Conservation (phyloP, 768 basidiomycete genomes). For the Hemileccinum rubropunctum region DNA sequence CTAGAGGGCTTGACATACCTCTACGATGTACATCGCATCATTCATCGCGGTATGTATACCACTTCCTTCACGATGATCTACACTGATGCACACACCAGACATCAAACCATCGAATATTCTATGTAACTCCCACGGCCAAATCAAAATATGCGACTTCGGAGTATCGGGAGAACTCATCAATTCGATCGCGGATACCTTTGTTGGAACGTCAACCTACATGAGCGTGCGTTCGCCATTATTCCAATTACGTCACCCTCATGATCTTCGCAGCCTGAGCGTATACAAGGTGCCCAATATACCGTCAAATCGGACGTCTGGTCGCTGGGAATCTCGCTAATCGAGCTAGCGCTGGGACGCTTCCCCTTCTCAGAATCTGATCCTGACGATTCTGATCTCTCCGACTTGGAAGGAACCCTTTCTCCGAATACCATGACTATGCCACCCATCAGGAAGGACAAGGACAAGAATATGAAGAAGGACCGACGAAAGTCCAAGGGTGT, state of each 20-base stretch:
- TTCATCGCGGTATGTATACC: conserved; percentile 84
- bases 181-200: conserved; percentile 98
- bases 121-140: conserved; percentile 89
- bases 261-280: conserved; percentile 84
- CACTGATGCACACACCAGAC: conserved; percentile 51
- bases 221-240: conserved; percentile 61
- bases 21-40: conserved; percentile 96
- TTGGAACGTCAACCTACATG: conserved; percentile 99
- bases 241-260: conserved; percentile 13
- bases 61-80: background rate
- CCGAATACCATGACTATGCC: conserved; percentile 56
- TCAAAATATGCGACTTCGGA: conserved; percentile 99
- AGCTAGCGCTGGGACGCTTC: conserved; percentile 95
- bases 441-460: conserved; percentile 35
- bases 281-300: conserved; percentile 97
- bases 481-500: conserved; percentile 91
- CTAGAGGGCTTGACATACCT: conserved; percentile 94
- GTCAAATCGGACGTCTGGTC: conserved; percentile 99
- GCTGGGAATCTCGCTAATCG: conserved; percentile 93
- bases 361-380: conserved; percentile 85
- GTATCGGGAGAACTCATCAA: conserved; percentile 99
- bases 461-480: conserved; percentile 62
- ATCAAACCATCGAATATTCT: conserved; percentile 99
- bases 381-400: conserved; percentile 74
- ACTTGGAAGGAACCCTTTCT: conserved; percentile 78